Base-by-base conservation (phyloP, 768 basidiomycete genomes). In the Pleurotus eryngii region DNA sequence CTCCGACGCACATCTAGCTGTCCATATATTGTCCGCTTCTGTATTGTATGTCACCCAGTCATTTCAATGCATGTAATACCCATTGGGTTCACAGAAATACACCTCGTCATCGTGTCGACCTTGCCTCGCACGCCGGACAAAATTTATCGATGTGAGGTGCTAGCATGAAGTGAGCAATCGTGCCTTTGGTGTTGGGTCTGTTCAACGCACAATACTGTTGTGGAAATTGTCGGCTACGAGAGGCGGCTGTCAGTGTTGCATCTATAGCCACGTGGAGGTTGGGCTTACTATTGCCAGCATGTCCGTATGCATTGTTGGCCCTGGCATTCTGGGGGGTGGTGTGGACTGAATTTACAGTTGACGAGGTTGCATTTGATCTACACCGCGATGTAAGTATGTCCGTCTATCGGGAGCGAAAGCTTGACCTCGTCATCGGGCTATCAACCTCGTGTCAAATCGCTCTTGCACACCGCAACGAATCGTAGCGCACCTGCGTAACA, bases 281-380 rank as follows among this genome's bases (percentile, higher is more conserved):
- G 48, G 14, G 74, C 86, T 63, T 69, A 87, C 86, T 88, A 87
- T 69, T 88, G 86, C 84, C 86, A 87, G 67, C 86, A 88, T 57
- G 76, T 78, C 59, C 77, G 68, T 60, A 70, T 75, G 65, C 86
- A 88, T 45, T 68, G 61, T 37, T 83, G 82, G 3, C 80, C 76
- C 47, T 63, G 56, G 66, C 86, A 88, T 38, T 70, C 65, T 42
- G 49, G 64, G 38, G 85, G 74, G 66, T 88, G 86, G 35, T 63
- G 71, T 5, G 78, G 77, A 63, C 86, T 87, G 64, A 88, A 87
- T 71, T 79, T 85, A 73, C 86, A 87, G 59, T 71, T 79, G 40
- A 71, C 70, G 56, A 81, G 71, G 62, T 82, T 77, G 59, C 86
- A 88, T 64, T 82, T 80, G 63, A 88, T 86, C 86, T 88, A 59